phyloP scores from a whole-genome alignment of 306 rosid species.

The Pyrus bretschneideri region DNA sequence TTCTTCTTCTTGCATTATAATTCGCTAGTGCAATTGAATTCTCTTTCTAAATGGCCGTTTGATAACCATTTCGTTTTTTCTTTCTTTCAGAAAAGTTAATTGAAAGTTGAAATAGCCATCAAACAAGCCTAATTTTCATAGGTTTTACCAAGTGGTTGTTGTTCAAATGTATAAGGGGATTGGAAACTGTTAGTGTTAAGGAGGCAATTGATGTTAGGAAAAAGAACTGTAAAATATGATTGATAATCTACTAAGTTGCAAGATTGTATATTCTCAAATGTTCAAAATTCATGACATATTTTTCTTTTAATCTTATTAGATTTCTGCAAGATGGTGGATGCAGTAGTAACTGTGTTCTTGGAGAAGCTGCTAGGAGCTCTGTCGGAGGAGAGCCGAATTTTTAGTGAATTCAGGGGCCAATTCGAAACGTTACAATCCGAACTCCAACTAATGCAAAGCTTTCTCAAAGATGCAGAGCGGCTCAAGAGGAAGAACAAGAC shows the following conservation, averaged over 20 bases:
- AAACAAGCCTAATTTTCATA: neutral
- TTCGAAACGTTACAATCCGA: slow-evolving; percentile 23
- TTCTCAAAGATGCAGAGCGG: slow-evolving; percentile 26
- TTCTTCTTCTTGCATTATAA: neutral
- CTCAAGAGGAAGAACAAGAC: slow-evolving; percentile 18
- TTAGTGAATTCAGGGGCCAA: slow-evolving; percentile 20
- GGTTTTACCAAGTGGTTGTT: no score
- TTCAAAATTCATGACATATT: neutral
- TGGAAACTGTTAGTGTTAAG: neutral
- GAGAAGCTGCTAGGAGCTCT: slow-evolving; percentile 22
- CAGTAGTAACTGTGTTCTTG: slow-evolving; percentile 24
- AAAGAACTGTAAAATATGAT: neutral
- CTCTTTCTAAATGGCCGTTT: neutral
- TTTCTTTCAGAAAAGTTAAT: no score
- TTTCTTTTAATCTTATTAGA: neutral
- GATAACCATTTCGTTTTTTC: no score
- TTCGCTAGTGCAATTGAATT: neutral
- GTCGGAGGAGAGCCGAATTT: slow-evolving; percentile 22
- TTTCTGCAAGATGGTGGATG: slow-evolving; percentile 27
- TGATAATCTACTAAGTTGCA: neutral
- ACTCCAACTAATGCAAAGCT: slow-evolving; percentile 25
- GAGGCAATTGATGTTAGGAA: neutral
- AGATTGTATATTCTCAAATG: neutral
- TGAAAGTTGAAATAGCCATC: no score
- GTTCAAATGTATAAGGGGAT: neutral